Base-by-base conservation (phyloP, 192 early-diverging fungal genomes). In the Backusella psychrophila region DNA sequence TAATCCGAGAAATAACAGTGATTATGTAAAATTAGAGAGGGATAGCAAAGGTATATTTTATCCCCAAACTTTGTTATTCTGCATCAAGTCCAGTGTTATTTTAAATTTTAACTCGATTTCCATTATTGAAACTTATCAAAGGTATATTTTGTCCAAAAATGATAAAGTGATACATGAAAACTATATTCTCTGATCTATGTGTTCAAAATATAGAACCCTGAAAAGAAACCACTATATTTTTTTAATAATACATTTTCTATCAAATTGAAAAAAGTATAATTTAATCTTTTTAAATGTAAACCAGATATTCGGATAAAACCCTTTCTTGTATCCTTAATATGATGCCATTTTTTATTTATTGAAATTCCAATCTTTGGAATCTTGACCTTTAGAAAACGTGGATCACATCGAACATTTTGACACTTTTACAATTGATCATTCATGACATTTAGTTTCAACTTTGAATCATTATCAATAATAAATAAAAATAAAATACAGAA, bases 151-250 rank as follows among this genome's bases (percentile, higher is more conserved):
- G 26, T 63, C 26, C 3, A 26, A 63, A 29, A 11, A 12, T 4
- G 23, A 12, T 12, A 63, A 12, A 26, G 56, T 63, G 12, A 63
- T 63, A 63, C 56, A 63, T 29, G 26, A 29, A 23, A 29, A 26
- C 11, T 26, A 63, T 63, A 26, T 63, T 63, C 9, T 14, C n/a
- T 63, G 21, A 11, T 1, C 3, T 12, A 14, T 63, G 21, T 63
- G 26, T 29, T 63, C 26, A 63, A 63, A 63, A 63, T 63, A 63
- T 63, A 63, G 56, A 63, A 29, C 56, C 26, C 56, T 63, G 56
- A 14, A 63, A 63, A 12, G 12, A 8, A 63, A 63, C 12, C 4
- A 63, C 56, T 63, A 26, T 63, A 63, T 63, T 63, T 63, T 63
- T 63, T 31, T 23, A 63, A 29, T 29, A 14, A 63, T 14, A 14